Evolutionary conservation across 352 stramenopile species (phyloP), one percentile per base, ranked within the genome.

Genomic region (Elongisporangium senticosum): DNA sequence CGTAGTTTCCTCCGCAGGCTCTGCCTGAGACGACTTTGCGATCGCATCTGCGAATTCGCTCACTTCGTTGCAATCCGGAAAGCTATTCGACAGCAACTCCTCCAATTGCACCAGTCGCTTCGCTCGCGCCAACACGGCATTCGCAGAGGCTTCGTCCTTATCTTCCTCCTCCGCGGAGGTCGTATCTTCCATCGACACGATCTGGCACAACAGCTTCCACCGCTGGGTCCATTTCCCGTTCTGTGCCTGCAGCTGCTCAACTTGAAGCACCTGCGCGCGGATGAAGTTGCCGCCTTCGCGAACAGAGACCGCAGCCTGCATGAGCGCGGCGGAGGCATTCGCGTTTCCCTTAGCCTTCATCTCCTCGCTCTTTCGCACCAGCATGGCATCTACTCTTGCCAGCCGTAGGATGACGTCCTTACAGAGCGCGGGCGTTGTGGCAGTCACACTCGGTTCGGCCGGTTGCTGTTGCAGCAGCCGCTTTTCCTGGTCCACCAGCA

Each of bases 331-430:
- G 20, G 72, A 71, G 14, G 83, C 83, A 17, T 56, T 62, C 20
- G 82, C 74, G 58, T 90, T 92, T 23, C 78, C 75, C 57, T 90
- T 92, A 15, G 51, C 43, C 58, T 71, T 72, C 79, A 92, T 89
- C 58, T 92, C 83, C n/a, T 86, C 75, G 62, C 79, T 76, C 66
- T 92, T 92, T 58, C 88, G 88, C 24, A 51, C 61, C 52, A 92
- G 61, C 72, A 89, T 82, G 33, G 59, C 56, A 56, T 83, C 74
- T 21, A 92, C 83, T 33, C 61, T 55, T 21, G 56, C 26, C 10
- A 91, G 65, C 2, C 67, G 68, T 47, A 53, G 20, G 14, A 68
- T 51, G 4, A 89, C 56, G 56, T 86, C 73, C 48, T 79, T 64
- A 17, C 33, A 43, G 33, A 43, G 8, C 8, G 33, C 33, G 33